Evolutionary conservation across 805 yeast genomes (phyloP).

Genomic region (Kodamaea kakaduensis): DNA sequence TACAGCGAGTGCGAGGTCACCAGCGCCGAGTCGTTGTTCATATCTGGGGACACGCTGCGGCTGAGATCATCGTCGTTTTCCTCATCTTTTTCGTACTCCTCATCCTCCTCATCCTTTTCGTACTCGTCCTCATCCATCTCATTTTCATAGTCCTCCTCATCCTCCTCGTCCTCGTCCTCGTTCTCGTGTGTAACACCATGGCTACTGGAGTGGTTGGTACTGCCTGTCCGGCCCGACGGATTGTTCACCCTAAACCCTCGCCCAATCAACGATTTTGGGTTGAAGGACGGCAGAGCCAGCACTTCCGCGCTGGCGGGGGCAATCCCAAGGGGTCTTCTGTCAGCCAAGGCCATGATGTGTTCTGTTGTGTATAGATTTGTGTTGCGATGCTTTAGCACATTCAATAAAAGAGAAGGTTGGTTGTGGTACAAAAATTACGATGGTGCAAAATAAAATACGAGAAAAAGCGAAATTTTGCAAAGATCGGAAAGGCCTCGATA

Average conservation of each 20-base stretch:
- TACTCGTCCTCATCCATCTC: constrained; percentile 1
- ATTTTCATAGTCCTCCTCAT: constrained; percentile 1
- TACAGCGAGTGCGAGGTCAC: constrained; percentile 7
- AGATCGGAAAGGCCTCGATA: constrained; percentile 2
- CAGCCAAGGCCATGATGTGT: constrained; percentile 56
- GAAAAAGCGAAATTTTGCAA: too few species aligned
- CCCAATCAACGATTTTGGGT: constrained; percentile 24
- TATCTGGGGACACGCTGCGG: constrained; percentile 36
- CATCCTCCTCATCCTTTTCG: constrained; percentile 3
- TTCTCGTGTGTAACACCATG: neutral
- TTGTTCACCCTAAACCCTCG: constrained; percentile 7
- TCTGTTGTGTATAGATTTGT: constrained; percentile 2
- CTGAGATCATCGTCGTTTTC: neutral
- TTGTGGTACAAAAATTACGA: constrained; percentile 7
- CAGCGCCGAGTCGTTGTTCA: constrained; percentile 3
- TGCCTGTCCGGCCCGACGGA: constrained; percentile 2
- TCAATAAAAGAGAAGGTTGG: constrained; percentile 3
- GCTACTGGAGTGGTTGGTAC: too few species aligned
- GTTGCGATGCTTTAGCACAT: constrained; percentile 2
- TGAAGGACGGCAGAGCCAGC: constrained; percentile 34
- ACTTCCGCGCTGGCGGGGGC: constrained; percentile 48
- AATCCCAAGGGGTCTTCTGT: constrained; percentile 59
- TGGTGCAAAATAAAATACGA: constrained; percentile 5
- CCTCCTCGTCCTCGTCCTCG: constrained; percentile 2
- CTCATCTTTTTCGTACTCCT: constrained; percentile 4